Evolutionary conservation across 2,329 filamentous ascomycete species (phyloP).

Genomic region (Ophiocordyceps sinensis): DNA sequence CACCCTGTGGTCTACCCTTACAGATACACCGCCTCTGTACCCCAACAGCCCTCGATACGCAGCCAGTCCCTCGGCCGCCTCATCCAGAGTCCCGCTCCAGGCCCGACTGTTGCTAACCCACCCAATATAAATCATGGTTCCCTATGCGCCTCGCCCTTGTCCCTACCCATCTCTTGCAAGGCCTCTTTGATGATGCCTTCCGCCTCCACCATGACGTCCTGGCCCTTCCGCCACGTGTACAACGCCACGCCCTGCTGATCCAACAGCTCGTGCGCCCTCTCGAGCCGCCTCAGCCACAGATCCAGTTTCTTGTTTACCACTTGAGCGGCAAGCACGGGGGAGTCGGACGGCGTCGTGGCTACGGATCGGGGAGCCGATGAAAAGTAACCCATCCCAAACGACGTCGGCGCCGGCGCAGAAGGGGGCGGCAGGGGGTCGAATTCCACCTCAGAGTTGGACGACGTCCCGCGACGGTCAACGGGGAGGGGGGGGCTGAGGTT

Average conservation of each 20-base stretch:
- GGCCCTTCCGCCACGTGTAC: slow-evolving; percentile 59
- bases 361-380: slow-evolving; percentile 15
- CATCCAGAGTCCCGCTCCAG: too few species aligned
- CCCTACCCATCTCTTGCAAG: slow-evolving; percentile 25
- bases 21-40: background rate
- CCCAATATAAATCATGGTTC: too few species aligned
- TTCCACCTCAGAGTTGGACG: slow-evolving; percentile 25
- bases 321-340: slow-evolving; percentile 18
- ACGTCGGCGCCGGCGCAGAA: slow-evolving; percentile 10
- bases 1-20: background rate
- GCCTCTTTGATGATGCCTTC: slow-evolving; percentile 47
- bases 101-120: too few species aligned
- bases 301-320: slow-evolving; percentile 53
- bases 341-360: slow-evolving; percentile 18
- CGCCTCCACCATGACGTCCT: slow-evolving; percentile 54
- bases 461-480: slow-evolving; percentile 15
- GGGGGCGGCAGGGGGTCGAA: slow-evolving; percentile 23
- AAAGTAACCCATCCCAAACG: slow-evolving; percentile 8
- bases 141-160: too few species aligned
- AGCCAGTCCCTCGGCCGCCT: too few species aligned
- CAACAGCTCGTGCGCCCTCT: slow-evolving; percentile 47
- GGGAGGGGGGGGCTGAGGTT: slow-evolving; percentile 17
- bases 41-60: too few species aligned
- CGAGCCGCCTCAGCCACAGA: slow-evolving; percentile 55
- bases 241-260: slow-evolving; percentile 51